Evolutionary conservation across 495 filamentous ascomycete species (phyloP).

Genomic region (Neurospora tetrasperma): DNA sequence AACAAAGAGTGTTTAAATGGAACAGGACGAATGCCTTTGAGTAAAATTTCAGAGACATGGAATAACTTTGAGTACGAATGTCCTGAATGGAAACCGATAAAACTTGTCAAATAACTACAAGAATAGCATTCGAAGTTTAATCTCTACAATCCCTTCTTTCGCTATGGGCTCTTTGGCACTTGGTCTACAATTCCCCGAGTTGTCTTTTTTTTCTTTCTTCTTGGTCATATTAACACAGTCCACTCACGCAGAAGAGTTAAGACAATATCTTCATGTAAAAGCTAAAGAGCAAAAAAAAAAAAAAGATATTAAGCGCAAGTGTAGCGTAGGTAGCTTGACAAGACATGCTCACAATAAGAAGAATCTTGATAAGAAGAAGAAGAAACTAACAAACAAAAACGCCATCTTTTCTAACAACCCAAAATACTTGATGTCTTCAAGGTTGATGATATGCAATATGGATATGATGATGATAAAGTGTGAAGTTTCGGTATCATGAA

Average conservation of each 20-base stretch:
- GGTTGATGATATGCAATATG: slow-evolving; percentile 1
- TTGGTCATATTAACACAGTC: too few species aligned
- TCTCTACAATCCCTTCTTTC: too few species aligned
- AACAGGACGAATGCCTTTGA: too few species aligned
- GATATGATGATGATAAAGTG: not conserved
- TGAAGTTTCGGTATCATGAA: not conserved
- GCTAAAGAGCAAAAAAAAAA: not conserved
- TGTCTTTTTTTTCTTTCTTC: too few species aligned
- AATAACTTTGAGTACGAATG: too few species aligned
- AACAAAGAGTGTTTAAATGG: too few species aligned
- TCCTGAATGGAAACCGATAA: too few species aligned
- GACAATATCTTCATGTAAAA: not conserved
- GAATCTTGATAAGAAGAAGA: not conserved
- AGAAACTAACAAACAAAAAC: not conserved
- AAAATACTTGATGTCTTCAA: not conserved
- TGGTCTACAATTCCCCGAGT: too few species aligned
- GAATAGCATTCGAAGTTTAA: too few species aligned
- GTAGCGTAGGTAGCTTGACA: not conserved
- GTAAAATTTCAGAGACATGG: too few species aligned
- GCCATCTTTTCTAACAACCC: not conserved
- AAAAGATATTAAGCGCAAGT: not conserved
- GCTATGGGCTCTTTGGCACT: too few species aligned
- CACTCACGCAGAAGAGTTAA: not conserved
- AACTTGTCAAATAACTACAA: too few species aligned
- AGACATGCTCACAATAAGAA: not conserved